A percentile compares a stretch with the other conserved stretches of the same genome.
Evolutionary conservation across 2,329 filamentous ascomycete genomes (phyloP).

Genomic region (Pseudogymnoascus sp.): DNA sequence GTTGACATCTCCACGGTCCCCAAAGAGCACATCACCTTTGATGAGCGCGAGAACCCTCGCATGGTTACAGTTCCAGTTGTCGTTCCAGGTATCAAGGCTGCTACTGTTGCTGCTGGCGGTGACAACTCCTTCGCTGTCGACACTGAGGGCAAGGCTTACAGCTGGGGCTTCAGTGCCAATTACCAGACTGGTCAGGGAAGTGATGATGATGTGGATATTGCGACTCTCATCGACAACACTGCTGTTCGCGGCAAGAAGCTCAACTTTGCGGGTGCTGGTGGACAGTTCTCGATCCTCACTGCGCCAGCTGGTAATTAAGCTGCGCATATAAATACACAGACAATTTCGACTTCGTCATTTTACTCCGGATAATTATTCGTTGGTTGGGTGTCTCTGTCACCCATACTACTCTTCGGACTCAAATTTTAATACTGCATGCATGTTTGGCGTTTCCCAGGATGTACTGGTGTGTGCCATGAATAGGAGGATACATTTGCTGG

Average conservation of each 20-base stretch:
- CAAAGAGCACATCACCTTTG: conserved; percentile 53
- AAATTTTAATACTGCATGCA: neutral
- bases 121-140: conserved; percentile 69
- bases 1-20: conserved; percentile 48
- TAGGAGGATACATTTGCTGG: conserved; percentile 1
- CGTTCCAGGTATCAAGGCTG: conserved; percentile 49
- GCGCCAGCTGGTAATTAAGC: conserved; percentile 26
- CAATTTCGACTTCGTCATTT: neutral
- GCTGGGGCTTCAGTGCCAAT: conserved; percentile 73
- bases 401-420: neutral
- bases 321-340: neutral
- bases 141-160: conserved; percentile 60
- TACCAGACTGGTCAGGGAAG: conserved; percentile 74
- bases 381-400: neutral
- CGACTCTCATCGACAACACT: conserved; percentile 76
- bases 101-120: conserved; percentile 54
- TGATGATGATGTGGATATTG: conserved; percentile 69
- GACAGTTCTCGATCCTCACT: conserved; percentile 67
- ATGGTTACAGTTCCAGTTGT: conserved; percentile 61
- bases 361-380: neutral
- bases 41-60: conserved; percentile 57
- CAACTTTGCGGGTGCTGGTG: conserved; percentile 74
- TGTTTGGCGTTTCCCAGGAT: conserved; percentile 8
- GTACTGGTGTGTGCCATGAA: neutral
- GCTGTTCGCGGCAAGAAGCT: conserved; percentile 69